Evolutionary conservation across 176 grass and related monocot genomes (phyloP).

Genomic region (Oryza rufipogon): DNA sequence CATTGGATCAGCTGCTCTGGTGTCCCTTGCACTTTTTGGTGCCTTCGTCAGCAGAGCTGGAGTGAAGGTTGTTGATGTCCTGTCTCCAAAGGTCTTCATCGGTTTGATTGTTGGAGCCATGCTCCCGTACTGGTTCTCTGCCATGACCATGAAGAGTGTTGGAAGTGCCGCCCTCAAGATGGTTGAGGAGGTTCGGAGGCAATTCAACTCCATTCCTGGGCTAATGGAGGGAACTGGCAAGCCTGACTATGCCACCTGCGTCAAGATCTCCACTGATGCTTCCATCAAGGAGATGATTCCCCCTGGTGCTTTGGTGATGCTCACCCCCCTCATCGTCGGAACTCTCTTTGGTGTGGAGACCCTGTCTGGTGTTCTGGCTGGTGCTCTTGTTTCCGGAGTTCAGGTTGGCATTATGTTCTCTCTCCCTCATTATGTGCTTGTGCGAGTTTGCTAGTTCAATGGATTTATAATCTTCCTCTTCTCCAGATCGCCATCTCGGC

Average conservation of each 20-base stretch:
- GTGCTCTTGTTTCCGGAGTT: conserved; percentile 88
- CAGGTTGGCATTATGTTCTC: conserved; percentile 48
- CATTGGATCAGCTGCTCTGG: conserved; percentile 88
- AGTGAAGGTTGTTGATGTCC: conserved; percentile 74
- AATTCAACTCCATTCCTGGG: conserved; percentile 86
- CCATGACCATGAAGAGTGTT: conserved; percentile 97
- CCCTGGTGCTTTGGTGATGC: conserved; percentile 84
- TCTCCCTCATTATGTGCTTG: not conserved
- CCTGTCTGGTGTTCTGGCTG: conserved; percentile 84
- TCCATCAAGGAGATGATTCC: conserved; percentile 97
- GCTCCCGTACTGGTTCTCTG: conserved; percentile 97
- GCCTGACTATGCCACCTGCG: conserved; percentile 89
- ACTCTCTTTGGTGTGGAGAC: conserved; percentile 87
- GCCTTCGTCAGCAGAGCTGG: conserved; percentile 87
- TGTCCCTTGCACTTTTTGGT: conserved; percentile 83
- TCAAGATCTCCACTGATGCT: conserved; percentile 95
- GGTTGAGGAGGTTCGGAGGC: conserved; percentile 94
- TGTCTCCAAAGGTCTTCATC: conserved; percentile 87
- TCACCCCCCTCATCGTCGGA: conserved; percentile 85
- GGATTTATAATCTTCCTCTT: conserved; percentile 21
- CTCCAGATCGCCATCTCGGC: conserved; percentile 82
- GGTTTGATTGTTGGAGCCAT: conserved; percentile 88
- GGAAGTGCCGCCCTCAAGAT: conserved; percentile 85
- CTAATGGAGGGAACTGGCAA: conserved; percentile 79
- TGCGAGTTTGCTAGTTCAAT: not conserved